Conservation (phyloP, 352 stramenopile genomes). For the Phytophthora vignae region DNA sequence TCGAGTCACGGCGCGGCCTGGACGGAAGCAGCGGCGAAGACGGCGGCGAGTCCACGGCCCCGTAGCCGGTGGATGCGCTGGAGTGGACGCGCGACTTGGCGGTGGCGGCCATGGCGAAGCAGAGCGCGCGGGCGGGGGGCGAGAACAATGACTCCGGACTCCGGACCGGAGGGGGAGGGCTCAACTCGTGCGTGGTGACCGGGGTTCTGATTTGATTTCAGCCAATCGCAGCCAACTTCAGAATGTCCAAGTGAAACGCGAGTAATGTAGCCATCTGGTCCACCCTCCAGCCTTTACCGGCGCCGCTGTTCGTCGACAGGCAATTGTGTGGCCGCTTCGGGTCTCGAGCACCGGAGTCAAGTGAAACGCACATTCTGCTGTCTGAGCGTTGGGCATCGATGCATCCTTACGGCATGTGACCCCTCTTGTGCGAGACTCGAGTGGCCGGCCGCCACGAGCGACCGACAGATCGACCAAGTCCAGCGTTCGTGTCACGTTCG, state of each 20-base stretch:
- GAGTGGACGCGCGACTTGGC: constrained; percentile 33
- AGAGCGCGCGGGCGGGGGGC: not conserved
- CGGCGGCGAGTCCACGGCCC: constrained; percentile 30
- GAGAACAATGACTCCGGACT: not conserved
- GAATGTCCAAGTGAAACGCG: not conserved
- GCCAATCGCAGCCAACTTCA: constrained; percentile 32
- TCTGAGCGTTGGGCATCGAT: not conserved
- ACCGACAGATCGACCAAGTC: not conserved
- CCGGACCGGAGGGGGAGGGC: not conserved
- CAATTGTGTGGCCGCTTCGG: too few relatives aligned
- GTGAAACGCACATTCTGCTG: not conserved
- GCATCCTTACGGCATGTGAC: too few relatives aligned
- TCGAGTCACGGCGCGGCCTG: constrained; percentile 14
- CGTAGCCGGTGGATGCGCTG: constrained; percentile 33
- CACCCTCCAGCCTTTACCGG: not conserved
- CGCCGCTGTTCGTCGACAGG: too few relatives aligned
- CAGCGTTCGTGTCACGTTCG: not conserved
- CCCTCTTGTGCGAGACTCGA: too few relatives aligned
- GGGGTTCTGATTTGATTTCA: not conserved
- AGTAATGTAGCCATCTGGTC: constrained; percentile 23
- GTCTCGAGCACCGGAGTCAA: not conserved
- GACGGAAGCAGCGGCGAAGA: constrained; percentile 27
- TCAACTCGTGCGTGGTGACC: not conserved
- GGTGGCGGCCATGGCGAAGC: constrained; percentile 29
- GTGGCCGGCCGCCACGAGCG: not conserved